Base-by-base conservation (phyloP, 148 eudicot genomes). In the Suaeda aralocaspica region DNA sequence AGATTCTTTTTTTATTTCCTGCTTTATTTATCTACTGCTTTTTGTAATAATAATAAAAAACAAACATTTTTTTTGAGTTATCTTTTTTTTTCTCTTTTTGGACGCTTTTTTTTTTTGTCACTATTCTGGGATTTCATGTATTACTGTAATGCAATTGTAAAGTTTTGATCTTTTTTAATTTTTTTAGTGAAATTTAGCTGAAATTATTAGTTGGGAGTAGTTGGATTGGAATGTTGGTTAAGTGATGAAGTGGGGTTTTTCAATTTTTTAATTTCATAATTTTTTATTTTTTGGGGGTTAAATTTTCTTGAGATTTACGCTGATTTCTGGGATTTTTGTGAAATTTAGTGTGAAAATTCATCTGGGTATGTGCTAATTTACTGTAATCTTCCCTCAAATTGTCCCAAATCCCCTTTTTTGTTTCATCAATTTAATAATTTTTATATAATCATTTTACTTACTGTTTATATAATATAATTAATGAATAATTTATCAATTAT, bases 261-360 rank as follows among this genome's bases (percentile, higher is more conserved):
- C 22, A 25, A n/a, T n/a, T 28, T 34, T 52, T 22, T 9, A 9
- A 24, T 26, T 9, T 25, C 1, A 21, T n/a, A 21, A 8, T 59
- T 59, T 59, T 9, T 15, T 7, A 11, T 29, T 49, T n/a, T n/a
- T n/a, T n/a, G n/a, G 22, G 51, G 59, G 22, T 57, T 75, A 16
- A 41, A 46, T 70, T 56, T 74, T 6, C 39, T 22, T 74, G 41
- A 64, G 79, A 76, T 76, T 70, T 76, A 64, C 53, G 24, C 52
- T 22, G 15, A 22, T 25, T 25, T 25, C 14, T 58, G 36, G 12
- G 48, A 48, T 28, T 48, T 69, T 18, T 76, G 34, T 44, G 57
- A 59, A 46, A 6, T 31, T 69, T 63, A 63, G 21, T 42, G 62
- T 64, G 41, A 64, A 70, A 57, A 70, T 45, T 57, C 30, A 45